Base-by-base conservation (phyloP, 225 moss, liverwort and hornwort species). In the Pleurozium schreberi region DNA sequence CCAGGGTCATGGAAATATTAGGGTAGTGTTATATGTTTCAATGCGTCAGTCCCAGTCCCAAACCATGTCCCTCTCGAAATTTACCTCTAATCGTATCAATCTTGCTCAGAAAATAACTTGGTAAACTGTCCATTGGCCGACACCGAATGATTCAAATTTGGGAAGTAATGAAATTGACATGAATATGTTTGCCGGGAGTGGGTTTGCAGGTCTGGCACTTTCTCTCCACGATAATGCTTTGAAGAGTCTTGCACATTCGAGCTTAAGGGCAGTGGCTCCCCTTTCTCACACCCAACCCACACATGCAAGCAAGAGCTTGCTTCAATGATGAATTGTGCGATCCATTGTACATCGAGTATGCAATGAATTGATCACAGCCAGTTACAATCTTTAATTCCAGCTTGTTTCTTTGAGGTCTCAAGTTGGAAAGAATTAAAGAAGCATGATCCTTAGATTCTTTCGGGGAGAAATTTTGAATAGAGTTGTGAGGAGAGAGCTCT, bases 401-500 rank as follows among this genome's bases (percentile, higher is more conserved):
- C 34, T 82, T 68, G 38, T 43, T 85, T 82, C 82, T 63, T 85
- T 64, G 88, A 90, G 69, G 87, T 89, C 73, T 49, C 77, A 66
- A 83, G 89, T 45, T 90, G 89, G 74, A 86, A 89, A 55, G 40
- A 58, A 55, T 60, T 60, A 62, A 90, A 84, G 81, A 87, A 82
- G 80, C 57, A 65, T n/a, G n/a, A n/a, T 31, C 61, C 57, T 80
- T 90, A 90, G 86, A 93, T 88, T 91, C 81, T 90, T 86, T 73
- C 77, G 89, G 89, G 85, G 89, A 89, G 90, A 89, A 92, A 89
- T 87, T 93, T 90, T 91, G 90, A 63, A 49, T 87, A 87, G 85
- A 84, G 75, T 89, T 82, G 63, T 79, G 53, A 81, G 82, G 87
- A 88, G 67, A 85, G 92, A 87, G 81, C 87, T 89, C 86, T 86